Percentiles rank a stretch among this genome's conserved stretches.
Evolutionary conservation across 441 rosid species (phyloP).

Genomic region (Syzygium malaccense): DNA sequence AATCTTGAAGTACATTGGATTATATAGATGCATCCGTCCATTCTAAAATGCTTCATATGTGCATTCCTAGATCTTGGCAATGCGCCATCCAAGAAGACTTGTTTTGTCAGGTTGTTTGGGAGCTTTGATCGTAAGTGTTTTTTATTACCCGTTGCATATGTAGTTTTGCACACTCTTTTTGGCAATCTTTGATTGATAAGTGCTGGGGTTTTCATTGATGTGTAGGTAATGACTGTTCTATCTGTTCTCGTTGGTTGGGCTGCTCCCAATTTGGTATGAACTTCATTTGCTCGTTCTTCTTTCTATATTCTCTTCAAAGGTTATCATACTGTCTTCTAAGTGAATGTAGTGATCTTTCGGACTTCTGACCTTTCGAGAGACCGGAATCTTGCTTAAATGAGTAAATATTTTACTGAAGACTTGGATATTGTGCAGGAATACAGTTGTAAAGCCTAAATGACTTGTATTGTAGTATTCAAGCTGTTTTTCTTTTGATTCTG

Average conservation of each 20-base stretch:
- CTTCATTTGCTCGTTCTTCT: not conserved
- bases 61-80: constrained; percentile 11
- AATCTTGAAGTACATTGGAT: not conserved
- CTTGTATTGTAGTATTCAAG: not conserved
- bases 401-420: not conserved
- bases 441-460: not conserved
- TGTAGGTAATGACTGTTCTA: constrained; percentile 13
- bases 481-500: not conserved
- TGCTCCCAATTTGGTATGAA: constrained; percentile 19
- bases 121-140: constrained; percentile 11
- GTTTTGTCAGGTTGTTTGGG: constrained; percentile 16
- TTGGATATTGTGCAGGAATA: not conserved
- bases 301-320: not conserved
- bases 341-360: not conserved
- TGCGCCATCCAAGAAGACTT: constrained; percentile 17
- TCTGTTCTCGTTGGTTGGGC: constrained; percentile 18
- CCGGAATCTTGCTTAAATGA: not conserved
- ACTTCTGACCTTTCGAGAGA: not conserved
- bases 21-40: not conserved
- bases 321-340: not conserved
- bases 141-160: not conserved
- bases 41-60: not conserved
- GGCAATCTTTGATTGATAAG: not conserved
- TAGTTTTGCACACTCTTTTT: not conserved
- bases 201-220: not conserved